A percentile compares a stretch with the other conserved stretches of the same genome.
Evolutionary conservation across 1,284 basidiomycete species (phyloP).

Genomic region (Vanrija humicola): DNA sequence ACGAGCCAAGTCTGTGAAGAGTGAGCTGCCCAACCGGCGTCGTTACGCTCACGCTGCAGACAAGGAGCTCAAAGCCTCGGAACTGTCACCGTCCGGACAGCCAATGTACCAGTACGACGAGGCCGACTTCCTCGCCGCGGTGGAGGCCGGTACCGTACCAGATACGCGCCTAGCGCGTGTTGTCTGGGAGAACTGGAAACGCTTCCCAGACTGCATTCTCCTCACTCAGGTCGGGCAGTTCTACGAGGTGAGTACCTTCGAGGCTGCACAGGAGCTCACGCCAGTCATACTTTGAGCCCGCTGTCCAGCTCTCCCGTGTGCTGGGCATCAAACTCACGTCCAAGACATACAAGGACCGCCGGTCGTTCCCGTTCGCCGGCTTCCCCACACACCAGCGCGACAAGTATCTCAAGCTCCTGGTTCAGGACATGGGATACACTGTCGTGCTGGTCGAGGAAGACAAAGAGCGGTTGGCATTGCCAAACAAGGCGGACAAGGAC

Average conservation of each 20-base stretch:
- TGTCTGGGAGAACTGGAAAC: constrained; percentile 65
- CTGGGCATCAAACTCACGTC: constrained; percentile 53
- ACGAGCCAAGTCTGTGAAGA: too few species aligned
- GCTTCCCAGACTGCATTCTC: constrained; percentile 81
- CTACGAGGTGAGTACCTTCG: constrained; percentile 66
- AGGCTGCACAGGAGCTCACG: not conserved
- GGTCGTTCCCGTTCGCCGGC: constrained; percentile 69
- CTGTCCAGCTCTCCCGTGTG: constrained; percentile 66
- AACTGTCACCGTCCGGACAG: too few species aligned
- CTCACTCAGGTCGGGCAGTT: constrained; percentile 90
- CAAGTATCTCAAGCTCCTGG: constrained; percentile 78
- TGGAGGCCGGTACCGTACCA: constrained; percentile 26
- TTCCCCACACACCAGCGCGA: constrained; percentile 82
- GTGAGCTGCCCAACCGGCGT: too few species aligned
- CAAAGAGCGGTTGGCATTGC: constrained; percentile 28
- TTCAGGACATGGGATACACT: constrained; percentile 73
- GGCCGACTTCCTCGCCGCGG: constrained; percentile 19
- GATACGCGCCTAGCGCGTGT: constrained; percentile 58
- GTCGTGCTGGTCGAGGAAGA: constrained; percentile 93
- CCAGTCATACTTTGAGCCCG: constrained; percentile 91
- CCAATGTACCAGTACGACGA: not conserved
- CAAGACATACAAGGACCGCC: constrained; percentile 45
- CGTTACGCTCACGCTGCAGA: too few species aligned
- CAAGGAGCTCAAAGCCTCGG: too few species aligned
- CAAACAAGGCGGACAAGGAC: constrained; percentile 2